Conservation (phyloP, 2,329 filamentous ascomycete species). For the Davidsoniella eucalypti region DNA sequence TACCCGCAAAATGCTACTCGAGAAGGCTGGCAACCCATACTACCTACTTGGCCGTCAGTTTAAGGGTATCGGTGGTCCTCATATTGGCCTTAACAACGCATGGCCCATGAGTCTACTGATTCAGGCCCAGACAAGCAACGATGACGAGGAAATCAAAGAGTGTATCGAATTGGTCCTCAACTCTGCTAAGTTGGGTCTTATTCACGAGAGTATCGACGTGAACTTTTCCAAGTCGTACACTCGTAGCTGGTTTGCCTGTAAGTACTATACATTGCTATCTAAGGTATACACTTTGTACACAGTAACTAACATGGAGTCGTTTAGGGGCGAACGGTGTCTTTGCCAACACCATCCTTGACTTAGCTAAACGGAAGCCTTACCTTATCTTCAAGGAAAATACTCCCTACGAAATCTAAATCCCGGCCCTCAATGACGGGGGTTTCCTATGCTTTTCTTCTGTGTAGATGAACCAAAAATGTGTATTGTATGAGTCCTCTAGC, state of each 20-base stretch:
- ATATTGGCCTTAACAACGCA: conserved; percentile 72
- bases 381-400: conserved; percentile 54
- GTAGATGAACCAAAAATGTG: background rate
- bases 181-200: conserved; percentile 58
- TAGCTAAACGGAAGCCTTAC: conserved; percentile 78
- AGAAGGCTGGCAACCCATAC: conserved; percentile 69
- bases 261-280: conserved; percentile 14
- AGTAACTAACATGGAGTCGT: background rate
- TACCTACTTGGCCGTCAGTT: conserved; percentile 65
- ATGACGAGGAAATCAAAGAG: conserved; percentile 64
- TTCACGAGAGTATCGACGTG: conserved; percentile 89
- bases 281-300: conserved; percentile 2
- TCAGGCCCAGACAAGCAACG: conserved; percentile 74
- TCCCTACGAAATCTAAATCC: conserved; percentile 36
- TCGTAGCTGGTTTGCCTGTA: conserved; percentile 82
- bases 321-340: conserved; percentile 86
- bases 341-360: conserved; percentile 75
- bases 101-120: conserved; percentile 95
- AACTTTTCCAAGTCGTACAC: conserved; percentile 53
- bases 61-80: conserved; percentile 67
- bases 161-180: conserved; percentile 60
- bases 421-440: background rate
- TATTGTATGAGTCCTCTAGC: background rate
- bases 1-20: conserved; percentile 62
- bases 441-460: background rate